Conservation (phyloP, 2,329 filamentous ascomycete species). For the Sphaerulina populicola region DNA sequence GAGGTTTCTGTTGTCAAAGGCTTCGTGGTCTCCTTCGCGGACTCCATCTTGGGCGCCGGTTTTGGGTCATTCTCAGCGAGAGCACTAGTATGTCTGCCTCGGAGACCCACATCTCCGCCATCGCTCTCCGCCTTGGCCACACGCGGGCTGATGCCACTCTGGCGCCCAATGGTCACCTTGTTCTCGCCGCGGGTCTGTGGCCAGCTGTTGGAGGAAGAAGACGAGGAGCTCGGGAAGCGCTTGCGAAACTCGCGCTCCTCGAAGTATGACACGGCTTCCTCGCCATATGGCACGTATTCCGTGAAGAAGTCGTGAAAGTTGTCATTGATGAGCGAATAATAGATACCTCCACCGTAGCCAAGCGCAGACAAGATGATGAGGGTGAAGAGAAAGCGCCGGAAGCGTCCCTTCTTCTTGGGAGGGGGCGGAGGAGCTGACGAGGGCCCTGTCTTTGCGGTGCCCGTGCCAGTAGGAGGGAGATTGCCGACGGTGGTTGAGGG, state of each 20-base stretch:
- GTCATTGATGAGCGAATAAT: slow-evolving; percentile 87
- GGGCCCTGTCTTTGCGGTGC: slow-evolving; percentile 37
- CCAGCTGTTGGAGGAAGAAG: slow-evolving; percentile 35
- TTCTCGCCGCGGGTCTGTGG: slow-evolving; percentile 49
- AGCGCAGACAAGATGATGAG: slow-evolving; percentile 67
- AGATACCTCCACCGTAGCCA: slow-evolving; percentile 80
- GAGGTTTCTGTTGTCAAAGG: slow-evolving; percentile 19
- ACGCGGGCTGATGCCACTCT: slow-evolving; percentile 77
- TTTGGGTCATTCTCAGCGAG: slow-evolving; percentile 44
- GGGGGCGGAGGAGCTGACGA: slow-evolving; percentile 38
- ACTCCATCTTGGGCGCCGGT: slow-evolving; percentile 28
- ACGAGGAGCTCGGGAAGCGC: slow-evolving; percentile 57
- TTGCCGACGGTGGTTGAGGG: slow-evolving; percentile 24
- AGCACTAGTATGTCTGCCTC: slow-evolving; percentile 56
- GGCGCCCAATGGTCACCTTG: slow-evolving; percentile 72
- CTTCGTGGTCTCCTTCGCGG: slow-evolving; percentile 21
- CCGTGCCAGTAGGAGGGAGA: slow-evolving; percentile 25
- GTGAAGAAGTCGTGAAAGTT: slow-evolving; percentile 99
- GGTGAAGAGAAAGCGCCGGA: slow-evolving; percentile 69
- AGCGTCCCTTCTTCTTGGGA: slow-evolving; percentile 57
- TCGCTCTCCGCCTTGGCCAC: slow-evolving; percentile 55
- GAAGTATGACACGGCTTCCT: slow-evolving; percentile 88
- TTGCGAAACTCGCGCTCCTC: slow-evolving; percentile 91
- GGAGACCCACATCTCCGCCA: slow-evolving; percentile 33
- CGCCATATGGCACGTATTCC: slow-evolving; percentile 88